These are phyloP conservation scores for Paraphaeosphaeria minitans DNA, from an alignment of 2,329 filamentous ascomycete species.

Conservation along the genomic window DNA sequence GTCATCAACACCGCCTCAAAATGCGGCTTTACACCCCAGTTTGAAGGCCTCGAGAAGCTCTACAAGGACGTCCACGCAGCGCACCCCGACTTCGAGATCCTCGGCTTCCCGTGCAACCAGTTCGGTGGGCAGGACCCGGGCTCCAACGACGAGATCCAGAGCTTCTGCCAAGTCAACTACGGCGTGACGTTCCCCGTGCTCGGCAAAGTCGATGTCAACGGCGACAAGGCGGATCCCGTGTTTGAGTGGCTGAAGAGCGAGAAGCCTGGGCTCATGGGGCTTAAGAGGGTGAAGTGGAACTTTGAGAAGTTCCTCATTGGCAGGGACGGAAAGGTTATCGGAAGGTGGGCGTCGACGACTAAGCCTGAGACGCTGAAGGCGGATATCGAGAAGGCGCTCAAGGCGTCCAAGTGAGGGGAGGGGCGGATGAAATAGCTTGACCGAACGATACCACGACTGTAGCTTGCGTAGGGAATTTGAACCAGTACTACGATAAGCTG, in stretches of 20 bases:
- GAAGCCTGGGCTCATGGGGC: constrained; percentile 81
- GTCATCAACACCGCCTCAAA: constrained; percentile 98
- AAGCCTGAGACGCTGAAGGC: constrained; percentile 83
- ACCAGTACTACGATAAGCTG: background rate
- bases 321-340: constrained; percentile 82
- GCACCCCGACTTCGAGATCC: constrained; percentile 78
- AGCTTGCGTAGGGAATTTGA: background rate
- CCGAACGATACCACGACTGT: constrained; percentile 7
- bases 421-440: background rate
- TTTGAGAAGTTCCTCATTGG: constrained; percentile 98
- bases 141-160: constrained; percentile 65
- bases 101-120: constrained; percentile 99
- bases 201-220: constrained; percentile 89
- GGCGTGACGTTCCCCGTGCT: constrained; percentile 90
- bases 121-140: constrained; percentile 91
- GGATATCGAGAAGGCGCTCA: constrained; percentile 74
- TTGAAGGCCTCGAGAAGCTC: constrained; percentile 84
- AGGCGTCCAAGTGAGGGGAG: constrained; percentile 10
- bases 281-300: constrained; percentile 98
- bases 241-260: constrained; percentile 74
- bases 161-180: constrained; percentile 89
- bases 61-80: constrained; percentile 76
- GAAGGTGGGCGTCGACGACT: constrained; percentile 83
- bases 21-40: constrained; percentile 98
- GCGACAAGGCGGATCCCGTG: constrained; percentile 76